Percentiles rank a stretch among this genome's conserved stretches.
These are phyloP conservation scores for Scytalidium sp. DNA, from an alignment of 2,329 filamentous ascomycete species.

Conservation along the genomic window DNA sequence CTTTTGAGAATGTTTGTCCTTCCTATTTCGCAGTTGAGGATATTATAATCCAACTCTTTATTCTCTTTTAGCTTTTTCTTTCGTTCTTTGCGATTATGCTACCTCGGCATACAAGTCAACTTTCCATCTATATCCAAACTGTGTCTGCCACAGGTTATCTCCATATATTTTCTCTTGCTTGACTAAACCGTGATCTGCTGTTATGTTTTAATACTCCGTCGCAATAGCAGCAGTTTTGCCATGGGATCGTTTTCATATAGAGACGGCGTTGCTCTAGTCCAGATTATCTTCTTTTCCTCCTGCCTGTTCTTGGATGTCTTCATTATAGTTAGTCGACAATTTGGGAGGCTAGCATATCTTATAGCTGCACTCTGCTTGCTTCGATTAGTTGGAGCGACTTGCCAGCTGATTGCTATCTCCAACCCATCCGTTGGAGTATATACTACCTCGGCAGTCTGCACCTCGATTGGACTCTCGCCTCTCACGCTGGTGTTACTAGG, in stretches of 20 bases:
- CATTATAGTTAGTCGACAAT: neutral
- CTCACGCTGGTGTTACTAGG: conserved; percentile 6
- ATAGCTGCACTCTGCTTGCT: conserved; percentile 6
- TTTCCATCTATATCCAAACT: neutral
- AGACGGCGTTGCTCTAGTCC: neutral
- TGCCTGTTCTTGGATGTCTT: neutral
- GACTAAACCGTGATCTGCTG: too few species aligned
- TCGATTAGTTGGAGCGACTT: conserved; percentile 5
- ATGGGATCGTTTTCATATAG: neutral
- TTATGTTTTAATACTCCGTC: too few species aligned
- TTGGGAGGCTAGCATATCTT: neutral
- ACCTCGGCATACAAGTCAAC: neutral
- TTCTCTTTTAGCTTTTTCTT: too few species aligned
- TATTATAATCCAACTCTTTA: too few species aligned
- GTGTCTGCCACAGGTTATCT: too few species aligned
- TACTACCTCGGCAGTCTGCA: conserved; percentile 5
- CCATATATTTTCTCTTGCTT: too few species aligned
- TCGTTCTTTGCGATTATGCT: too few species aligned
- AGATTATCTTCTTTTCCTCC: conserved; percentile 2
- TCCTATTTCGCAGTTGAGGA: too few species aligned
- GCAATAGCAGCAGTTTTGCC: neutral
- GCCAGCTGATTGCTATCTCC: conserved; percentile 1
- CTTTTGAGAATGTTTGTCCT: too few species aligned
- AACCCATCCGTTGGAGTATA: conserved; percentile 3
- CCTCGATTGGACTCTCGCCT: conserved; percentile 6